Conservation (phyloP, 2,329 filamentous ascomycete genomes). For the Cercospora sp. region DNA sequence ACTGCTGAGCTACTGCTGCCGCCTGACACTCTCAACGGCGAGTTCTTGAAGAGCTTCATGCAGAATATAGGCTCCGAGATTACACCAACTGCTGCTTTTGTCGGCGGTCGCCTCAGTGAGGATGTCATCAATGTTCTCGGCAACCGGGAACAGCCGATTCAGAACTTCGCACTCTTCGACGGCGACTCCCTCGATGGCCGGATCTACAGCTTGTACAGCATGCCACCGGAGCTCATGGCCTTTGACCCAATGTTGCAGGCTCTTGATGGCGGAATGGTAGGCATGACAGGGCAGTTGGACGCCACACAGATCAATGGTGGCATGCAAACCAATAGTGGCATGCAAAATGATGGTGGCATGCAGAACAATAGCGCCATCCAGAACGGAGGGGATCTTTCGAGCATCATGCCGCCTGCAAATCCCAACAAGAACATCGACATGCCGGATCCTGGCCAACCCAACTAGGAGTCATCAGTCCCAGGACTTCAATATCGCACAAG, state of each 20-base stretch:
- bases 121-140: slow-evolving; percentile 97
- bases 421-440: background rate
- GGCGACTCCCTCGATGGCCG: slow-evolving; percentile 75
- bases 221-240: slow-evolving; percentile 33
- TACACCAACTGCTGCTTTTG: slow-evolving; percentile 80
- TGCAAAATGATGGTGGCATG: background rate
- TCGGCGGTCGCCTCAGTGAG: slow-evolving; percentile 88
- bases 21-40: slow-evolving; percentile 46
- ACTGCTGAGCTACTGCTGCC: slow-evolving; percentile 64
- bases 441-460: background rate
- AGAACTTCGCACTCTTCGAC: slow-evolving; percentile 92
- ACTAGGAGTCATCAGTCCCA: background rate
- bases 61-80: slow-evolving; percentile 84
- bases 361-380: background rate
- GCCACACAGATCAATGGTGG: background rate
- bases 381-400: background rate
- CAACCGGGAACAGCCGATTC: slow-evolving; percentile 87
- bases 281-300: background rate
- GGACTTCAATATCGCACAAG: background rate
- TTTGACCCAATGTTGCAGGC: slow-evolving; percentile 16
- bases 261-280: background rate
- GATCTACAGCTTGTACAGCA: slow-evolving; percentile 67
- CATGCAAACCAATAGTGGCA: background rate
- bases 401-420: background rate
- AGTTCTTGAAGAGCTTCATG: slow-evolving; percentile 80